Evolutionary conservation across 2,329 filamentous ascomycete genomes (phyloP), one percentile per base, ranked within the genome.

Genomic region (Curvularia sp.): DNA sequence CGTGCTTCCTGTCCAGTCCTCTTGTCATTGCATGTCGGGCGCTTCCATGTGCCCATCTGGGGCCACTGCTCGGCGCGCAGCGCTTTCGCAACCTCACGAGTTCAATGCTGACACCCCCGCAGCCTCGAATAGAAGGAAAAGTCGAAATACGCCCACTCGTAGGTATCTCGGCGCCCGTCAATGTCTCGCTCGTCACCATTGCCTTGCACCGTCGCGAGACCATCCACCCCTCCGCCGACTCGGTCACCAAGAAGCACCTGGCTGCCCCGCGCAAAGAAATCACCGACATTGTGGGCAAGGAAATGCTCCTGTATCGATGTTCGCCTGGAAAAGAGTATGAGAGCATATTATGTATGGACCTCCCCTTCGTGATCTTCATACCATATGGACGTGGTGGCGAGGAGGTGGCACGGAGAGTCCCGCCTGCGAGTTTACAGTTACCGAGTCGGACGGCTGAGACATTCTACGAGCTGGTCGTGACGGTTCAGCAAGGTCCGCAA

Each of bases 61-160:
- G 20, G 41, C 55, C 38, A 30, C 41, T 38, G 26, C 24, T 50
- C 38, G 49, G 31, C 63, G 48, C 31, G 39, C 46, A 38, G 52
- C 47, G 49, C 55, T 53, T 49, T 55, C 46, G 39, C 49, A 39
- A 49, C 46, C 38, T 15, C 39, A 61, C 53, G 58, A 33, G 41
- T 49, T 53, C 53, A 42, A 46, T 65, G 64, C 70, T 75, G 64
- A 74, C 68, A 60, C 35, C 42, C 28, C 26, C 52, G 47, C 74
- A 97, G 92, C 95, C 95, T 73, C 91, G 95, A 75, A 94, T 99
- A 81, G 94, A 97, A 83, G 95, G 95, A 71, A 96, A 95, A 77
- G 95, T 99, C 75, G 95, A 98, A 81, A 95, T 99, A 70, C 88
- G 95, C 60, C 95, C 95, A 42, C 88, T 88, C 54, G 85, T 89